Evolutionary conservation across 2,329 filamentous ascomycete genomes (phyloP), one percentile per base, ranked within the genome.

Genomic region (Alternaria gaisen): DNA sequence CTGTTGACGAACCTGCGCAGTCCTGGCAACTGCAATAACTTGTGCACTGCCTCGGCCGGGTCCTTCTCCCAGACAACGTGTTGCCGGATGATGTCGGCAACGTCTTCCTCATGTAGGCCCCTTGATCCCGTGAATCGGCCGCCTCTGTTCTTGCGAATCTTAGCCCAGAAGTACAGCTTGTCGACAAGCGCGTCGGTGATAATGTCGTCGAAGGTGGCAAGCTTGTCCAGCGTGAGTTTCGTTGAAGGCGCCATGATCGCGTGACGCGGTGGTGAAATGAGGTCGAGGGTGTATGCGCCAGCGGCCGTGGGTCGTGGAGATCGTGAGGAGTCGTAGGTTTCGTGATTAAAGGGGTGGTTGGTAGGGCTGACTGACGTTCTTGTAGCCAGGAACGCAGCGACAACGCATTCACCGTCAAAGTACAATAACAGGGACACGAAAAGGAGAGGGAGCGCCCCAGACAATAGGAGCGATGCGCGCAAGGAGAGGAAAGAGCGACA

Each of bases 91-190:
- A 89, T 87, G 64, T 83, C 80, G 57, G 85, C 84, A 40, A 91
- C 83, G 22, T 87, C 83, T 51, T 90, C 86, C 65, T 89, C 86
- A 55, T 87, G 88, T 52, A 98, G 84, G 41, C 92, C 92, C 64
- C 95, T 90, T 7, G 91, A 93, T 1, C 93, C 86, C 71, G 92
- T 91, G 79, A 97, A 98, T 56, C 92, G 92, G 55, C 88, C 88
- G 57, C 88, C 89, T 63, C 91, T 90, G 73, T 98, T 97, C 81
- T 99, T 99, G 66, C 94, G 94, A 60, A 97, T 97, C 4, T 88
- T 91, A 6, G 94, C 94, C 94, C 95, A 98, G 83, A 95, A 99
- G 80, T 92, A 97, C 10, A 93, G 90, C 82, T 94, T 93, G 80
- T 99, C 95, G 63, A 99, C 90, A 54, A 99, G 88, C 69, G 92